Base-by-base conservation (phyloP, 202 grass and related monocot species). In the Schoenoplectus tabernaemontani region DNA sequence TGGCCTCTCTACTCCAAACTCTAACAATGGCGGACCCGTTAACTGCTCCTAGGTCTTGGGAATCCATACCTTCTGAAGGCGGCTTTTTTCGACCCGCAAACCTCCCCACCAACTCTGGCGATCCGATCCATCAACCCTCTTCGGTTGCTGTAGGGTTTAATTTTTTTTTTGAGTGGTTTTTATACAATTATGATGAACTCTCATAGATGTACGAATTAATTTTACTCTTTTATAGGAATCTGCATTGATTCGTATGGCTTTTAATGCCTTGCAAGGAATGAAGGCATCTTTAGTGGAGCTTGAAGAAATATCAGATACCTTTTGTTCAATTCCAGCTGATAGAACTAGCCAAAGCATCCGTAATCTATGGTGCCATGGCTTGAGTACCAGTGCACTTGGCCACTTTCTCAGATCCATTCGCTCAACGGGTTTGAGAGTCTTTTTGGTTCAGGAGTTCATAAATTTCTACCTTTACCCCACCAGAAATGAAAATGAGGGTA, bases 391-490 rank as follows among this genome's bases (percentile, higher is more conserved):
- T 51, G 82, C 89, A 38, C 63, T 92, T 41, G 88, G 88, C 41
- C 85, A 91, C 60, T 87, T 98, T 82, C 89, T 98, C 82, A 95
- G 65, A 89, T 92, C 88, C 38, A 86, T 89, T 71, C 58, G 77
- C 57, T 74, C 47, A 7, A 80, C 90, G 38, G 96, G 91, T 66
- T 78, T 95, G 65, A 82, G 87, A 43, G 88, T 98, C 53, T 95
- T 81, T 80, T 98, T 95, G 76, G 83, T 98, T 76, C 78, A 88
- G 61, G 87, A 95, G 60, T 98, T 98, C 83, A 80, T 95, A 59
- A 82, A 91, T 43, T 98, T 87, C 81, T 89, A 89, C 82, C 88
- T 92, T 80, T 80, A 88, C 78, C 86, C 84, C 83, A 84, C 23
- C 64, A 80, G 34, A 88, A 84, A 77, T 77, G 37, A 32, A 37